Base-by-base conservation (phyloP, 2,329 filamentous ascomycete genomes). In the Xylariaceae sp. region DNA sequence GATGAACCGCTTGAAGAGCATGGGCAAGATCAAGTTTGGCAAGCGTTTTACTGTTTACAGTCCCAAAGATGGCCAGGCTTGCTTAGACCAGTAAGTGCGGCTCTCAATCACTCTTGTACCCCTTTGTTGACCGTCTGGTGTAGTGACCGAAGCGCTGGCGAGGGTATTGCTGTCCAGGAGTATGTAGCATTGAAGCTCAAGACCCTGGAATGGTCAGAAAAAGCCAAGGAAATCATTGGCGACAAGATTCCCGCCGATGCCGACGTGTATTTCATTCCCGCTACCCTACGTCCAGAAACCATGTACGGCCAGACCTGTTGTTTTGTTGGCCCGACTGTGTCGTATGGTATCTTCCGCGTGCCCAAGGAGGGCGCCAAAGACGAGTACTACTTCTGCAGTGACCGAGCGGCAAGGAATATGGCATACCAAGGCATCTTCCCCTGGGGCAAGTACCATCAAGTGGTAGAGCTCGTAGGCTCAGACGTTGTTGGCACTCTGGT, bases 251-350 rank as follows among this genome's bases (percentile, higher is more conserved):
- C 92, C 5, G 77, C 83, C 27, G 82, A 79, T 53, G 85, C 88
- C 37, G 86, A 86, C 50, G 85, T 96, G 45, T 97, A 85, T 72
- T 86, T 97, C 60, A 82, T 97, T 11, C 87, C 93, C 11, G 93
- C 93, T 14, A 97, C 93, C 44, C 78, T 98, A 50, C 80, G 93
- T 51, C 89, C 93, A 2, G 93, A 98, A 75, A 98, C 93, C 27
- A 97, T 98, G 92, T 98, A 97, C 64, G 94, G 94, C 33, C 93
- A 97, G 69, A 94, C 84, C 4, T 94, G 88, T 71, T 95, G 91
- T 66, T 98, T 97, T 58, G 88, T 98, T 38, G 88, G 90, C 3
- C 92, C 93, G 8, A 87, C 86, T 63, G 86, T 97, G 61, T 81
- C 76, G 36, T 98, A 98, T 61, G 92, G 92, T 40, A 72, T 98